A percentile compares a stretch with the other conserved stretches of the same genome.
Conservation (phyloP, 2,329 filamentous ascomycete species). For the Penicillium capsulatum region DNA sequence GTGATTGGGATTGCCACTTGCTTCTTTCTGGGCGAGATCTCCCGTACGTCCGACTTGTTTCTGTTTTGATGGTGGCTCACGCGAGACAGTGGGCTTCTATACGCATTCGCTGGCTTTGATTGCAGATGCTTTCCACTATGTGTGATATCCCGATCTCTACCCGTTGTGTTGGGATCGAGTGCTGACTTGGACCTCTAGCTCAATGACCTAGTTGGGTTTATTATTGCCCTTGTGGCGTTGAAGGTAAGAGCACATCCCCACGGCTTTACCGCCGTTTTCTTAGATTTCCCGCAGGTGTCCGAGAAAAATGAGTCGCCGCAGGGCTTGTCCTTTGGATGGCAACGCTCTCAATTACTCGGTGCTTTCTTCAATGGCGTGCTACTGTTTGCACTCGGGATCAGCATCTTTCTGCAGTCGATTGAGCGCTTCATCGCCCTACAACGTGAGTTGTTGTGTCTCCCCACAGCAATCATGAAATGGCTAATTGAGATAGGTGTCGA, state of each 20-base stretch:
- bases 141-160: conserved; percentile 37
- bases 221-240: conserved; percentile 62
- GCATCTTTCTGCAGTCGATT: conserved; percentile 68
- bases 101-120: conserved; percentile 68
- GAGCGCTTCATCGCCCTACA: conserved; percentile 50
- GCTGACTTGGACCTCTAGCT: conserved; percentile 48
- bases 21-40: conserved; percentile 33
- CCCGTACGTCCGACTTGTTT: conserved; percentile 16
- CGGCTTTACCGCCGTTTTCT: neutral
- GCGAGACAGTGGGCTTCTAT: conserved; percentile 65
- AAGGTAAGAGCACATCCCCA: conserved; percentile 45
- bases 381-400: conserved; percentile 65
- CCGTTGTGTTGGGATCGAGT: too few species aligned
- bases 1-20: conserved; percentile 31
- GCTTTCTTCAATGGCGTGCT: conserved; percentile 80
- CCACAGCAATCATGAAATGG: neutral
- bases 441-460: conserved; percentile 17
- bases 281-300: conserved; percentile 44
- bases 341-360: conserved; percentile 66
- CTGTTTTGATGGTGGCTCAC: too few species aligned
- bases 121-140: conserved; percentile 76
- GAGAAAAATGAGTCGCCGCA: conserved; percentile 56
- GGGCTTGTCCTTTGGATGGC: conserved; percentile 69
- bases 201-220: conserved; percentile 66
- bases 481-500: conserved; percentile 51